Evolutionary conservation across 2,329 filamentous ascomycete species (phyloP).

Genomic region (Alternaria sp.): DNA sequence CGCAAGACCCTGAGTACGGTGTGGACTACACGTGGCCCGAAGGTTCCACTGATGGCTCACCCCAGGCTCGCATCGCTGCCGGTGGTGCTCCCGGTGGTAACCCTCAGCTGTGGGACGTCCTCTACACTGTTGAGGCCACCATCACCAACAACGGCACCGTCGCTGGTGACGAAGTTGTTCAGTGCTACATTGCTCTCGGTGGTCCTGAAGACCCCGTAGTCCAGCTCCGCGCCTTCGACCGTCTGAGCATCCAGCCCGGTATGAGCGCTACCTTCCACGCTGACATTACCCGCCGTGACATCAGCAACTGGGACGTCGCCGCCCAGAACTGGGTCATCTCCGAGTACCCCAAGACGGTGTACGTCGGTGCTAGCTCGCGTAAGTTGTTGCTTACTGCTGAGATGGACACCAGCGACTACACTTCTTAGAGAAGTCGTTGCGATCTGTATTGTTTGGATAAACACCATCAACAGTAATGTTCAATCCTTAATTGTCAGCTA

Average conservation of each 20-base stretch:
- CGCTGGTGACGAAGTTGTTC: slow-evolving; percentile 73
- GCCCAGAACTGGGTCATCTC: slow-evolving; percentile 83
- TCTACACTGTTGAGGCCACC: slow-evolving; percentile 71
- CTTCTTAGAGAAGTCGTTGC: slow-evolving; percentile 1
- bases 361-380: slow-evolving; percentile 65
- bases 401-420: slow-evolving; percentile 31
- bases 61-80: slow-evolving; percentile 67
- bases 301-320: slow-evolving; percentile 83
- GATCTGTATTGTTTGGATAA: not conserved
- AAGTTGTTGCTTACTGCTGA: slow-evolving; percentile 58
- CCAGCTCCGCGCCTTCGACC: slow-evolving; percentile 80
- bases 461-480: not conserved
- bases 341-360: slow-evolving; percentile 63
- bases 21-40: slow-evolving; percentile 64
- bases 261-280: slow-evolving; percentile 69
- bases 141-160: slow-evolving; percentile 74
- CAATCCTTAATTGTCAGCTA: slow-evolving; percentile 10
- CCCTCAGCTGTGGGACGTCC: slow-evolving; percentile 68
- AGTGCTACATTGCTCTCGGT: slow-evolving; percentile 80
- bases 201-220: slow-evolving; percentile 72
- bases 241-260: slow-evolving; percentile 75
- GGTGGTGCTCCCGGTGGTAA: slow-evolving; percentile 70
- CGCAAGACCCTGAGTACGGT: slow-evolving; percentile 67
- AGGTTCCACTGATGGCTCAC: slow-evolving; percentile 60
- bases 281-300: slow-evolving; percentile 76